A percentile compares a stretch with the other conserved stretches of the same genome.
Conservation (phyloP, 2,329 filamentous ascomycete genomes). For the Atkinsonella texensis region DNA sequence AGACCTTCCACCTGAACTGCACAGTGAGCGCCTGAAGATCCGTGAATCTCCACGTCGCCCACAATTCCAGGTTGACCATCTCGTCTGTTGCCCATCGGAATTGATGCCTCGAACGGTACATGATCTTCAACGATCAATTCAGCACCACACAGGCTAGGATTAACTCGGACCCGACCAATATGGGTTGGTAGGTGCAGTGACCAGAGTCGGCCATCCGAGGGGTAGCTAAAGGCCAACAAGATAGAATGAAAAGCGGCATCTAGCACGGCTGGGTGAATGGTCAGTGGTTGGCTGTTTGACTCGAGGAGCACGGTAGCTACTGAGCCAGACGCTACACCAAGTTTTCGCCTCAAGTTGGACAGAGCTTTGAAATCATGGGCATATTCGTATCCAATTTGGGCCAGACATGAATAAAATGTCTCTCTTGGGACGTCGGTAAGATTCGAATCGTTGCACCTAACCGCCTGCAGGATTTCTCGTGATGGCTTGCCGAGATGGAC, state of each 20-base stretch:
- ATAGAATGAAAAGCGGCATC: conserved; percentile 24
- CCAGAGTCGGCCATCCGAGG: conserved; percentile 21
- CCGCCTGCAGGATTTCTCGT: neutral
- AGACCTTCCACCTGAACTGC: neutral
- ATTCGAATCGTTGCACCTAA: neutral
- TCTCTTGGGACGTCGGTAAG: neutral
- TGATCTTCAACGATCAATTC: neutral
- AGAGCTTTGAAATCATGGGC: neutral
- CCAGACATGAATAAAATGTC: neutral
- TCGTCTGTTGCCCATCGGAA: neutral
- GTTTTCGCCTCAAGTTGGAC: neutral
- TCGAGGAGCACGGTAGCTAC: neutral
- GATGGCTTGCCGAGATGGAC: neutral
- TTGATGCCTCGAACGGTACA: neutral
- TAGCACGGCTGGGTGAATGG: conserved; percentile 22
- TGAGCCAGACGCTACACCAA: neutral
- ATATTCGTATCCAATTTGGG: neutral
- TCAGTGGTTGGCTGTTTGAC: neutral
- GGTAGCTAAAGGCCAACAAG: conserved; percentile 20
- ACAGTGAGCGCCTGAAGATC: neutral
- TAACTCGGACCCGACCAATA: conserved; percentile 12
- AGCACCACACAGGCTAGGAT: conserved; percentile 1
- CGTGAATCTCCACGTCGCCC: neutral
- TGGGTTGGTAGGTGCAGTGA: conserved; percentile 18
- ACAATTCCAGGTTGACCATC: neutral